Percentiles rank a stretch among this genome's conserved stretches.
These are phyloP conservation scores for Akanthomyces lecanii DNA, from an alignment of 2,329 filamentous ascomycete species.

Conservation along the genomic window DNA sequence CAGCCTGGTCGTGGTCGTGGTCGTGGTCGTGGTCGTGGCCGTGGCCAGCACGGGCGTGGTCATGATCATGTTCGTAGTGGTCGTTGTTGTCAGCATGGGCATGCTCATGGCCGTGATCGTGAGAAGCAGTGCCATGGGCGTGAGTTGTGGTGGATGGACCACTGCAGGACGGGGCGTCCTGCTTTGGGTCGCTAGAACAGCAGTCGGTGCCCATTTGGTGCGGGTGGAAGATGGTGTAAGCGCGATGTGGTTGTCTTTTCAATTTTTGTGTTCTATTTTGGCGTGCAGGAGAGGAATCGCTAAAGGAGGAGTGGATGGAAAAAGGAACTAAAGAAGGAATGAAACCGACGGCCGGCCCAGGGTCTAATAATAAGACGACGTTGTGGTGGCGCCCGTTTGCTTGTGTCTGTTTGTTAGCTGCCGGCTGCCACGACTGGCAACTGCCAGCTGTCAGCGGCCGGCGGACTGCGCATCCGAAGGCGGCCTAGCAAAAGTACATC, in stretches of 20 bases:
- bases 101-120: background rate
- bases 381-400: slow-evolving; percentile 1
- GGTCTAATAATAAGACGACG: background rate
- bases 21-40: slow-evolving; percentile 9
- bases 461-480: background rate
- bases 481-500: background rate
- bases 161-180: slow-evolving; percentile 5
- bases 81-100: background rate
- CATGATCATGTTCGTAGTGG: background rate
- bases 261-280: background rate
- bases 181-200: slow-evolving; percentile 15
- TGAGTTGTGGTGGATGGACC: slow-evolving; percentile 4
- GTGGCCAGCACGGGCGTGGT: background rate
- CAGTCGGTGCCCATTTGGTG: slow-evolving; percentile 18
- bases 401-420: background rate
- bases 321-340: background rate
- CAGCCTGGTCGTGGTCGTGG: slow-evolving; percentile 13
- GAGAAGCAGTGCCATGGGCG: background rate
- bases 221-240: background rate
- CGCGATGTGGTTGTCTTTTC: background rate
- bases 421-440: background rate
- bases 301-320: background rate
- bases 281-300: background rate
- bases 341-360: background rate
- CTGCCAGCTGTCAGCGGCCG: background rate